Evolutionary conservation across 2,329 filamentous ascomycete genomes (phyloP).

Genomic region (Aspergillus transmontanensis): DNA sequence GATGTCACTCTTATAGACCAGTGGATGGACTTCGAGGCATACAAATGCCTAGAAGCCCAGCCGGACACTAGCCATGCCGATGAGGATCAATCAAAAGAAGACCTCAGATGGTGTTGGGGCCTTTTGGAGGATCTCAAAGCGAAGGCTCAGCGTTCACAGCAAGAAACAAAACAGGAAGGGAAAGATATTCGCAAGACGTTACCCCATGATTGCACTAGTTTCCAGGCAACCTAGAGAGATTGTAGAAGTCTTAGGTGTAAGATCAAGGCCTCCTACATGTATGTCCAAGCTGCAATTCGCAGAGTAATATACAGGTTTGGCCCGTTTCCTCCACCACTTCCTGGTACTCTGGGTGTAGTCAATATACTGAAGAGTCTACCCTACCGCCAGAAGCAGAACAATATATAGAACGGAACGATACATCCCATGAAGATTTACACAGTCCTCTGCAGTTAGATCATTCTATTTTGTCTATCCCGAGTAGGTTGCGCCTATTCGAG

Average conservation of each 20-base stretch:
- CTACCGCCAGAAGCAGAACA: background rate
- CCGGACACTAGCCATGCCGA: background rate
- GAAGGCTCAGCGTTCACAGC: conserved; percentile 17
- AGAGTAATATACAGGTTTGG: conserved; percentile 5
- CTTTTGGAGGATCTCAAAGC: background rate
- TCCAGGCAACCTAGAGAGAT: conserved; percentile 21
- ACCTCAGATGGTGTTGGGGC: conserved; percentile 27
- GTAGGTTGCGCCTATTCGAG: conserved; percentile 13
- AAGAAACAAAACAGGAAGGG: conserved; percentile 28
- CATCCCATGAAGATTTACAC: background rate
- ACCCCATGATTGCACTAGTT: conserved; percentile 24
- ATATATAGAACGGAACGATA: too few species aligned
- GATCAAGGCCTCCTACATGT: conserved; percentile 29
- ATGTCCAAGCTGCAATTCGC: conserved; percentile 29
- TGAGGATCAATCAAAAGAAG: conserved; percentile 2
- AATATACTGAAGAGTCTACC: background rate
- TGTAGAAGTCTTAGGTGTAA: conserved; percentile 32
- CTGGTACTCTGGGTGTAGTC: background rate
- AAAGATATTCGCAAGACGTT: conserved; percentile 30
- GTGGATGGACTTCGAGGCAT: background rate
- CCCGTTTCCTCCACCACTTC: background rate
- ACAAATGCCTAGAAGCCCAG: background rate
- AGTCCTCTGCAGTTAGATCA: background rate
- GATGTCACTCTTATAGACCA: background rate
- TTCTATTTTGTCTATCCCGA: background rate